Evolutionary conservation across 805 yeast species (phyloP), one percentile per base, ranked within the genome.

Genomic region (Ogataea glucozyma): DNA sequence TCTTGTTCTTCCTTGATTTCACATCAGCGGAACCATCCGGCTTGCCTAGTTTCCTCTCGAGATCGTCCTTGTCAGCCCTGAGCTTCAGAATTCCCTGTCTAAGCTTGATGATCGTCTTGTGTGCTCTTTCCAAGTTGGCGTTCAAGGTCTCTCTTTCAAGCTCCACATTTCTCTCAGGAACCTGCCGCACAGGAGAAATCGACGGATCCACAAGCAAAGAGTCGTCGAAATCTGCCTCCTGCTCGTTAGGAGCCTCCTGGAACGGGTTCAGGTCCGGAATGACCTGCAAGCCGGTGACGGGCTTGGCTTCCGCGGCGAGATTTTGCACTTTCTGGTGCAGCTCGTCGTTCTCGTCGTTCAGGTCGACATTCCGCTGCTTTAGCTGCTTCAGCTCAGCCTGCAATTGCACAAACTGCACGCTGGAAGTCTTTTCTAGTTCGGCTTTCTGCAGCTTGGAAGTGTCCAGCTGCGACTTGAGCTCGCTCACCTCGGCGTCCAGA

Each of bases 331-430:
- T 72, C 67, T 47, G 66, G 60, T 54, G 78, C 41, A 83, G 65
- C 17, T 69, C 68, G 49, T 81, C 85, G 61, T 84, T 84, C 56
- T 83, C 89, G 53, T 82, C 84, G 57, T 84, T 85, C 47, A 85
- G 64, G 36, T 77, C 82, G 23, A 72, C 73, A 35, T 83, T 76
- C 35, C 77, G 73, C 3, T 60, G 60, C 51, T 72, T 78, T 44
- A 82, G 64, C 13, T 72, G 79, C 21, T 62, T 63, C 6, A 79
- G 52, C 43, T 81, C 81, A 22, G 58, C 53, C 11, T 62, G 59
- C 24, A 71, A 65, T 14, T 68, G 56, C 1, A 48, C 44, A 30
- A 72, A 71, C 12, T 70, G 62, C 24, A 61, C 47, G 2, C 63
- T 58, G 26, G 71, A 65, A 31, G 72, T 72, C 12, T 65, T 62